Percentiles rank a stretch among this genome's conserved stretches.
phyloP scores from a whole-genome alignment of 2,329 filamentous ascomycete genomes.

The Penicillium palitans region DNA sequence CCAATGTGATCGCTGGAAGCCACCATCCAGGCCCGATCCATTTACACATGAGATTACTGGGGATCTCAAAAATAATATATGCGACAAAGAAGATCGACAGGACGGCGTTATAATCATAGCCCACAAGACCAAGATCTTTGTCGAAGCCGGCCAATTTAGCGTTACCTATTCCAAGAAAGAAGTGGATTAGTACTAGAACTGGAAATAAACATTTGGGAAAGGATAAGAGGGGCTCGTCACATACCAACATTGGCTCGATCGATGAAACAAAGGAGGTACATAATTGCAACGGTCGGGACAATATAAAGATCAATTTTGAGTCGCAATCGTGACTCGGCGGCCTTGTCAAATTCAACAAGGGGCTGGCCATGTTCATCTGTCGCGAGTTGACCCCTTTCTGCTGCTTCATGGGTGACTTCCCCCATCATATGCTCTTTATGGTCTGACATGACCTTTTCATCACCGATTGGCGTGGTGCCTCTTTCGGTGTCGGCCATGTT shows the following conservation, averaged over 20 bases:
- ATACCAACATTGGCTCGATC: constrained; percentile 71
- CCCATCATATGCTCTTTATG: constrained; percentile 20
- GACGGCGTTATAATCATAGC: constrained; percentile 68
- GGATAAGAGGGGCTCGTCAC: not conserved
- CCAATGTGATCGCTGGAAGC: constrained; percentile 61
- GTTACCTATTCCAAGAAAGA: constrained; percentile 54
- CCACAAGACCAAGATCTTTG: constrained; percentile 58
- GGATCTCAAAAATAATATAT: constrained; percentile 73
- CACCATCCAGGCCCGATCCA: constrained; percentile 72
- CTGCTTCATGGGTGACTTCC: constrained; percentile 38
- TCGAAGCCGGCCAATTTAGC: constrained; percentile 66
- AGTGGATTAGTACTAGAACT: not conserved
- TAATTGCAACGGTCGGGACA: constrained; percentile 63
- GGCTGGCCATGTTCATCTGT: constrained; percentile 55
- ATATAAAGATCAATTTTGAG: constrained; percentile 66
- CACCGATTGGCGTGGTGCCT: constrained; percentile 14
- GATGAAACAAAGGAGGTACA: constrained; percentile 74
- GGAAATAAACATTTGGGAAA: not conserved
- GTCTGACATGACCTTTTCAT: constrained; percentile 24
- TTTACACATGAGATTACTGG: constrained; percentile 64
- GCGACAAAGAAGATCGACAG: constrained; percentile 70
- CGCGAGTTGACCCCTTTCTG: constrained; percentile 48
- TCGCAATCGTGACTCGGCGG: constrained; percentile 59
- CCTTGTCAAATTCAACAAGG: constrained; percentile 56
- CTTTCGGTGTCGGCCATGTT: constrained; percentile 11